Conservation (phyloP, 2,329 filamentous ascomycete species). For the Lachnellula suecica region DNA sequence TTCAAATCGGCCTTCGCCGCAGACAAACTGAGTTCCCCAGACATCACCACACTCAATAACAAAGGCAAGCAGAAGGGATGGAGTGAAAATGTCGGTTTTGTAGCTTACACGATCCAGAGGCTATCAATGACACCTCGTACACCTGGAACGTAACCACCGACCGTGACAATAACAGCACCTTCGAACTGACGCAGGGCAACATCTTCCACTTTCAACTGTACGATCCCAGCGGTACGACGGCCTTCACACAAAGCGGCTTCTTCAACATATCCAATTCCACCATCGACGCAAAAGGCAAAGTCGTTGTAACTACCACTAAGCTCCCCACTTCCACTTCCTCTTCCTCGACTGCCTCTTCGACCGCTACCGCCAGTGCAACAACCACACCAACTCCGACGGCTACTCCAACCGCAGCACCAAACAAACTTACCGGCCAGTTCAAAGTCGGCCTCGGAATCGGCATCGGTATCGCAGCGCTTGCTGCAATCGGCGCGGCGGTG, state of each 20-base stretch:
- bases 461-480: not conserved
- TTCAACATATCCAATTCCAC: slow-evolving; percentile 9
- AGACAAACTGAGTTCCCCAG: no score
- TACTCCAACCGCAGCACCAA: not conserved
- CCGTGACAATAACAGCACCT: slow-evolving; percentile 4
- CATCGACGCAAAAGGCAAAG: not conserved
- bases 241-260: not conserved
- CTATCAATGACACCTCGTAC: not conserved
- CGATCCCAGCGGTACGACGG: not conserved
- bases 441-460: not conserved
- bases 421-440: not conserved
- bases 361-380: not conserved
- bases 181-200: slow-evolving; percentile 6
- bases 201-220: slow-evolving; percentile 8
- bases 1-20: not conserved
- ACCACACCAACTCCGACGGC: not conserved
- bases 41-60: no score
- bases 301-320: not conserved
- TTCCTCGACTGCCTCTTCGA: not conserved
- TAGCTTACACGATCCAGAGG: no score
- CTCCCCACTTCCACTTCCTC: not conserved
- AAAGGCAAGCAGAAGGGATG: no score
- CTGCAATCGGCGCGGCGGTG: not conserved
- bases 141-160: slow-evolving; percentile 5
- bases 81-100: no score